phyloP scores from a whole-genome alignment of 805 yeast species.

The Ogataea nonfermentans region DNA sequence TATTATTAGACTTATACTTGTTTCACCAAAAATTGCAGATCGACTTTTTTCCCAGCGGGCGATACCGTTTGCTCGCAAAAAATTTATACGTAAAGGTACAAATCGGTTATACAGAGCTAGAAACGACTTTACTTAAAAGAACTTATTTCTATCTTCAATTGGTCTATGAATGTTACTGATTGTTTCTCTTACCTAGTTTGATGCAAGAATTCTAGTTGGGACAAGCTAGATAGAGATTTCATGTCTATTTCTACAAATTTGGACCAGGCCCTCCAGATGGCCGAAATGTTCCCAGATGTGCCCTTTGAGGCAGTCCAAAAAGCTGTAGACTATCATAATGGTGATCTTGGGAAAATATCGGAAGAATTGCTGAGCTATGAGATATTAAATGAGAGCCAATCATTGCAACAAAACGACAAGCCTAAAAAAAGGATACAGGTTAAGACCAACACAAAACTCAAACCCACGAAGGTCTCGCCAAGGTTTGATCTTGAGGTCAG shows the following conservation, averaged over 20 bases:
- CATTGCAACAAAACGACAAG: neutral
- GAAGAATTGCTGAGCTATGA: slow-evolving; percentile 33
- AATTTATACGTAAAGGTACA: neutral
- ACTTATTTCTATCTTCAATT: too few relatives aligned
- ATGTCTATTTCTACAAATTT: slow-evolving; percentile 1
- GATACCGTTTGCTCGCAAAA: slow-evolving; percentile 1
- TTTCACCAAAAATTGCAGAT: slow-evolving; percentile 8
- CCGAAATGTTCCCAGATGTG: slow-evolving; percentile 47
- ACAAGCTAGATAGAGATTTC: neutral
- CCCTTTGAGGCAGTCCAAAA: slow-evolving; percentile 31
- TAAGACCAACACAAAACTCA: neutral
- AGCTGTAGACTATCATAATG: slow-evolving; percentile 31
- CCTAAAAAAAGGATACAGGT: neutral
- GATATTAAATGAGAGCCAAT: neutral
- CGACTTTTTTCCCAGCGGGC: slow-evolving; percentile 6
- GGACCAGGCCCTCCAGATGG: slow-evolving; percentile 15
- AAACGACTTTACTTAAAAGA: too few relatives aligned
- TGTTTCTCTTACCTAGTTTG: too few relatives aligned
- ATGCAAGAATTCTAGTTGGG: too few relatives aligned
- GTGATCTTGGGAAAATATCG: slow-evolving; percentile 33
- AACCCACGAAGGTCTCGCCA: neutral
- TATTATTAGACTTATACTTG: neutral
- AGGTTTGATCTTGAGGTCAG: neutral
- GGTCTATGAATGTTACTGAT: too few relatives aligned
- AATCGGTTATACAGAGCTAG: too few relatives aligned